Evolutionary conservation across 805 yeast genomes (phyloP).

Genomic region (Myxozyma neglecta): DNA sequence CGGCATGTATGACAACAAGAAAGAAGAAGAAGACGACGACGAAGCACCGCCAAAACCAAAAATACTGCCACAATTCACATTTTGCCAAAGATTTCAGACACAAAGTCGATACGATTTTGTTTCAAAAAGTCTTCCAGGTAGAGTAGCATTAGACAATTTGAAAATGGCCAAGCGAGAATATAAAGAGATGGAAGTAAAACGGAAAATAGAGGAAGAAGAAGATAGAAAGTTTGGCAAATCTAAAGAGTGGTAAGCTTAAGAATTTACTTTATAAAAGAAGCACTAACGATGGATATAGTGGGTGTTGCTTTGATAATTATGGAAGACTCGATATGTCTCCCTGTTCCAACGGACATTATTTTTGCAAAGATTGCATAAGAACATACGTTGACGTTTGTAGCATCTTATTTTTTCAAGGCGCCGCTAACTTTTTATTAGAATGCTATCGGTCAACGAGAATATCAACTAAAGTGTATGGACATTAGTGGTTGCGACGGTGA

Average conservation of each 20-base stretch:
- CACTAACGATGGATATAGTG: neutral
- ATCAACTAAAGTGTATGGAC: neutral
- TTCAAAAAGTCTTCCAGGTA: too few relatives aligned
- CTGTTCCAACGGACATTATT: constrained; percentile 47
- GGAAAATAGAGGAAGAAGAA: neutral
- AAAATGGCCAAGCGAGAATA: too few relatives aligned
- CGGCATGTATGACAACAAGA: too few relatives aligned
- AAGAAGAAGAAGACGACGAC: too few relatives aligned
- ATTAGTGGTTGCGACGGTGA: neutral
- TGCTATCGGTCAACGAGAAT: neutral
- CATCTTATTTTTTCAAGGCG: neutral
- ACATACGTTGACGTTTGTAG: neutral
- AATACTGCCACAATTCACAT: neutral
- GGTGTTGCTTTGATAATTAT: constrained; percentile 8
- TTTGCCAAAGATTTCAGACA: neutral
- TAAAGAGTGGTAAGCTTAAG: neutral
- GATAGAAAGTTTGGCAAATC: neutral
- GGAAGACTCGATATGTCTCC: constrained; percentile 42
- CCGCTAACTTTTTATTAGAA: neutral
- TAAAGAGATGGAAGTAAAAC: neutral
- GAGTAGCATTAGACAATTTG: too few relatives aligned
- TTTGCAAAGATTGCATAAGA: constrained; percentile 50
- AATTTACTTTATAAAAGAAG: too few relatives aligned
- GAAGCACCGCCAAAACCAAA: neutral
- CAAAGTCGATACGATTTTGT: neutral